Base-by-base conservation (phyloP, 257 asterid genomes). In the Primulina eburnea region DNA sequence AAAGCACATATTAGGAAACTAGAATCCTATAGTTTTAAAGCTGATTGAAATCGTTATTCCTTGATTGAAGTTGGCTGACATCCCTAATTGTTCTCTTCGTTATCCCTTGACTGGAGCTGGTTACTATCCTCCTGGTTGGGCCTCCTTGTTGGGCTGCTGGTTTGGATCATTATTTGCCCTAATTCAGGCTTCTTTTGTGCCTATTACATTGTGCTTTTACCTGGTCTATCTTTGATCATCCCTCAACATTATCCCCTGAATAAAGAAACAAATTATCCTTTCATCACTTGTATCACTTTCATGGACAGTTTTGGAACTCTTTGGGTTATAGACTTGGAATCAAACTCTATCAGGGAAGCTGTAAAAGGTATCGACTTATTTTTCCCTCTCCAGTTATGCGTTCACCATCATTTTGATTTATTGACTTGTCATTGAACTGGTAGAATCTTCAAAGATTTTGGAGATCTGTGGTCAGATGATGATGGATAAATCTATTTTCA, bases 391-490 rank as follows among this genome's bases (percentile, higher is more conserved):
- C 58, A 43, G 38, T 72, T 53, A 59, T 60, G 29, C 65, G 55
- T 60, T 72, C 62, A 40, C 43, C 74, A 58, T 60, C 33, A 47
- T 24, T 72, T 74, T 59, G 11, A 61, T 65, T 74, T 64, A 83
- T 77, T 86, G 71, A 85, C 79, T 75, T 56, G 65, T 69, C 65
- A 43, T 73, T 76, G 55, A 60, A 71, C 73, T 75, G 67, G 74
- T 82, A 93, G 98, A 89, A 71, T 74, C 83, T 82, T 79, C 95
- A 69, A 90, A 89, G 77, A 83, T 93, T 69, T 78, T 82, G 87
- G 96, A 90, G 87, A 86, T 82, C 64, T 88, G 96, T 73, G 92
- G 89, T 69, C 84, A 78, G 81, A 70, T 82, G 77, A 83, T 93
- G 75, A 76, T 76, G 74, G 96, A 93, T 82, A 93, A 78, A 85